These are phyloP conservation scores for Coemansia reversa DNA, from an alignment of 192 early-diverging fungal genomes.

Conservation along the genomic window DNA sequence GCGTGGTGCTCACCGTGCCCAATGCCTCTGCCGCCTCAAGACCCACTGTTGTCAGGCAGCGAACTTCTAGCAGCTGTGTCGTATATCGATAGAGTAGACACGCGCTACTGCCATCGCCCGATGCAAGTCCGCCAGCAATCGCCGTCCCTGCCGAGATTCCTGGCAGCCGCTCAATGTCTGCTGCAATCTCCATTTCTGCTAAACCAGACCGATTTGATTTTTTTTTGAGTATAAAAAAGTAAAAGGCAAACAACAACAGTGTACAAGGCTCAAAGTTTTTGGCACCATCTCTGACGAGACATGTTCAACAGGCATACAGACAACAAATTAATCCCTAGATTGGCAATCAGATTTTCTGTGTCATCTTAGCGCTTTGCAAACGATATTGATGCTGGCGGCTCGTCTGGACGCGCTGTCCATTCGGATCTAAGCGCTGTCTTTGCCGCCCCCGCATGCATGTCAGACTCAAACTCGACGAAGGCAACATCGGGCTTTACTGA, in stretches of 20 bases:
- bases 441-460: slow-evolving; percentile 75
- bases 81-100: slow-evolving; percentile 39
- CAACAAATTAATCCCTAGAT: neutral
- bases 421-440: slow-evolving; percentile 57
- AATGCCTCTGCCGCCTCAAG: slow-evolving; percentile 23
- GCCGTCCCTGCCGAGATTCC: slow-evolving; percentile 12
- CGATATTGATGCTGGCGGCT: slow-evolving; percentile 27
- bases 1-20: slow-evolving; percentile 36
- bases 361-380: slow-evolving; percentile 27
- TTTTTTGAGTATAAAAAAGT: neutral
- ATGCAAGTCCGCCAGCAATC: slow-evolving; percentile 15
- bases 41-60: slow-evolving; percentile 11
- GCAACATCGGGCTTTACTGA: slow-evolving; percentile 89
- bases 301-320: neutral
- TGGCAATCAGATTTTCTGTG: neutral
- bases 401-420: slow-evolving; percentile 15
- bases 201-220: neutral
- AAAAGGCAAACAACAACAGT: slow-evolving; percentile 2
- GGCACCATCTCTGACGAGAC: neutral
- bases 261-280: neutral
- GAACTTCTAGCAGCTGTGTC: slow-evolving; percentile 36
- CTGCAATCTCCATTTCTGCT: slow-evolving; percentile 26
- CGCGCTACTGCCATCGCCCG: neutral
- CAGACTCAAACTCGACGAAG: slow-evolving; percentile 95
- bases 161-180: slow-evolving; percentile 30